A percentile compares a stretch with the other conserved stretches of the same genome.
phyloP scores from a whole-genome alignment of 1,284 basidiomycete species.

The Papiliotrema fonsecae region DNA sequence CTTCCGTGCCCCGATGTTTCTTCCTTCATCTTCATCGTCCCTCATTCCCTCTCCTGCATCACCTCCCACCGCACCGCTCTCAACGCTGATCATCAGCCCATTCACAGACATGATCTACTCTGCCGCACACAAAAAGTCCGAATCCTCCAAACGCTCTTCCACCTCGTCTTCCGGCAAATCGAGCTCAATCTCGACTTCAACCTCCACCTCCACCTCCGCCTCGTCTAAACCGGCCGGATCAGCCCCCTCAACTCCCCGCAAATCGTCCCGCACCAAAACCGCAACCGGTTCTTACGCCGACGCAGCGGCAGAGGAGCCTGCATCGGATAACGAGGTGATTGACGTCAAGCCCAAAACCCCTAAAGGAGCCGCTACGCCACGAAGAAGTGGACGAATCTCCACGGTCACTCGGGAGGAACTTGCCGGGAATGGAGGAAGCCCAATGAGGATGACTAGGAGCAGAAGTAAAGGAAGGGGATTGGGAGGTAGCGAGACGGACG shows the following conservation, averaged over 20 bases:
- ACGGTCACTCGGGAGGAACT: conserved; percentile 53
- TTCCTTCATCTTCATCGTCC: no score
- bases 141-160: conserved; percentile 6
- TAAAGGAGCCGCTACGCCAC: conserved; percentile 35
- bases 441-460: conserved; percentile 41
- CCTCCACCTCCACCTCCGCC: conserved; percentile 8
- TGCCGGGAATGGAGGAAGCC: conserved; percentile 17
- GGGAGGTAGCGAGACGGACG: conserved; percentile 1
- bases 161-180: conserved; percentile 8
- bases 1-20: neutral
- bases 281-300: conserved; percentile 4
- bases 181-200: neutral
- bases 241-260: conserved; percentile 13
- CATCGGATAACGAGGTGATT: conserved; percentile 50
- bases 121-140: conserved; percentile 19
- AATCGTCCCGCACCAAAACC: conserved; percentile 15
- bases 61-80: neutral
- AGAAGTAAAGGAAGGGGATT: conserved; percentile 33
- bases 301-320: conserved; percentile 69
- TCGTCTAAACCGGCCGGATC: conserved; percentile 8
- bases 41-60: no score
- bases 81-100: conserved; percentile 28
- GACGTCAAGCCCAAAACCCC: conserved; percentile 5
- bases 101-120: conserved; percentile 50
- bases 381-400: conserved; percentile 61